Evolutionary conservation across 2,329 filamentous ascomycete species (phyloP).

Genomic region (Diplocarpon mali): DNA sequence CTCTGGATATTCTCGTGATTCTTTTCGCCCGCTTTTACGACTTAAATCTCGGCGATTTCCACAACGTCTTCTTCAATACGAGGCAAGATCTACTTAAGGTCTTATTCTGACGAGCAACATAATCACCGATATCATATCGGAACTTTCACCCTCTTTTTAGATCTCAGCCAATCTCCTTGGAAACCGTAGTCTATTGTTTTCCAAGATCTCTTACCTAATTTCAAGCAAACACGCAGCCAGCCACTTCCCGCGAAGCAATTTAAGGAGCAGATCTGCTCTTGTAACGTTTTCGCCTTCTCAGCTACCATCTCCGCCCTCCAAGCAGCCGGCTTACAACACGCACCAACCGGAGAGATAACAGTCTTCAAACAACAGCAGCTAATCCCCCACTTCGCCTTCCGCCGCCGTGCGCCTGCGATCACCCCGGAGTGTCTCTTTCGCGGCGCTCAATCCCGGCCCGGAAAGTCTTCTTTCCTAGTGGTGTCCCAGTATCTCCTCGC

Average conservation of each 20-base stretch:
- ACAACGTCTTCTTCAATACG: constrained; percentile 4
- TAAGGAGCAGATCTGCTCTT: constrained; percentile 2
- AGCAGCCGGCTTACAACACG: background rate
- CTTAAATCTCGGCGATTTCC: constrained; percentile 5
- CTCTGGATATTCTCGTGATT: constrained; percentile 4
- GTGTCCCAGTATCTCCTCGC: background rate
- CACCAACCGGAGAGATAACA: background rate
- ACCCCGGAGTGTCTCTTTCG: constrained; percentile 1
- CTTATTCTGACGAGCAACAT: constrained; percentile 1
- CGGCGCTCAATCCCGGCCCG: constrained; percentile 1
- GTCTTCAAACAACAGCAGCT: constrained; percentile 1
- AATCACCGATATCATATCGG: constrained; percentile 3
- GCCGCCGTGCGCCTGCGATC: constrained; percentile 3
- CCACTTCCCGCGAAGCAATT: no score
- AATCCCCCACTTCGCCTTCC: constrained; percentile 2
- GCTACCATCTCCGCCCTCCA: constrained; percentile 4
- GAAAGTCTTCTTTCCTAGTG: background rate
- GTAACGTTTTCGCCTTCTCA: constrained; percentile 4
- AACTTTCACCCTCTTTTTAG: no score
- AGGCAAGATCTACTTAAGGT: constrained; percentile 1
- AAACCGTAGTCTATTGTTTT: constrained; percentile 1
- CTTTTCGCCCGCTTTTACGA: constrained; percentile 2
- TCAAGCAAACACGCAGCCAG: background rate
- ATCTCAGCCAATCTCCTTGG: background rate
- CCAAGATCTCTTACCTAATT: background rate